Percentiles rank a stretch among this genome's conserved stretches.
Conservation (phyloP, 176 grass and related monocot species). For the Panicum miliaceum region DNA sequence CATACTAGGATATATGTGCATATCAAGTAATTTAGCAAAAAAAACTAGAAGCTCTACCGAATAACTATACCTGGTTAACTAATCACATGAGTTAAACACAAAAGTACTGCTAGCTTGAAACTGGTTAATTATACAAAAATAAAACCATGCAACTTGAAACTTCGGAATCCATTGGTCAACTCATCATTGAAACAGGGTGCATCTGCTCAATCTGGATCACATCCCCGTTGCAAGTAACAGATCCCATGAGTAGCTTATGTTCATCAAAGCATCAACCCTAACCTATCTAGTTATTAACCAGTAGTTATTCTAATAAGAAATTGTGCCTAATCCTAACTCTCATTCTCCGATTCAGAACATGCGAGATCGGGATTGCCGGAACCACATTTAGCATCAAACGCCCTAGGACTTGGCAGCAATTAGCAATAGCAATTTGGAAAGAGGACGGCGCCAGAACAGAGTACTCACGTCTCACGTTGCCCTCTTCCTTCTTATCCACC, state of each 20-base stretch:
- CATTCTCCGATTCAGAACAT: not conserved
- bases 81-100: not conserved
- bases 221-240: not conserved
- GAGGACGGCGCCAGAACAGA: not conserved
- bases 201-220: not conserved
- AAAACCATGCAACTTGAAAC: not conserved
- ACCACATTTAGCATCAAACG: constrained; percentile 16
- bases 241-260: not conserved
- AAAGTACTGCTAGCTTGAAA: not conserved
- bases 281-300: not conserved
- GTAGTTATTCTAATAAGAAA: not conserved
- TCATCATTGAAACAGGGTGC: not conserved
- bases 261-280: not conserved
- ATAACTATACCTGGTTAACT: not conserved
- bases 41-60: not conserved
- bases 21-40: not conserved
- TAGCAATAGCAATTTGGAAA: constrained; percentile 2
- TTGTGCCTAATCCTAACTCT: not conserved
- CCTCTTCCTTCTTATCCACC: constrained; percentile 44
- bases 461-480: constrained; percentile 58
- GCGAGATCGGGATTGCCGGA: not conserved
- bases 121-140: not conserved
- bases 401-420: not conserved
- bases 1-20: not conserved
- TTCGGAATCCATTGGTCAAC: not conserved